A percentile compares a stretch with the other conserved stretches of the same genome.
Conservation (phyloP, 768 basidiomycete genomes). For the Imleria badia region DNA sequence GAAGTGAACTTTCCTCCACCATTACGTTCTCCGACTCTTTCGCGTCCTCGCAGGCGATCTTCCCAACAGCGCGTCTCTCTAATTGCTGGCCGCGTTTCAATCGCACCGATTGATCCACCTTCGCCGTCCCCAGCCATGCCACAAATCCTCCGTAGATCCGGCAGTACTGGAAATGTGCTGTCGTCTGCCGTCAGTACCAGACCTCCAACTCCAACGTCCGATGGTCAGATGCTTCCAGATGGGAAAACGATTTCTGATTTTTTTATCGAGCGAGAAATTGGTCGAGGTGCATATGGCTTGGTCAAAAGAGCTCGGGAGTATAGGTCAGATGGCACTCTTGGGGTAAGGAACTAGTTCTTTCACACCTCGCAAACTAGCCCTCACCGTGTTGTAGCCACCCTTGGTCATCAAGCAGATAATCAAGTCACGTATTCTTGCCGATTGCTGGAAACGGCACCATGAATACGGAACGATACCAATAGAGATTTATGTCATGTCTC, state of each 20-base stretch:
- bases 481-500: conserved; percentile 94
- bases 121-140: conserved; percentile 61
- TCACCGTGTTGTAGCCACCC: conserved; percentile 55
- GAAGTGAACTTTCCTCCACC: conserved; percentile 31
- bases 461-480: conserved; percentile 95
- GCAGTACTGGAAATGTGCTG: conserved; percentile 62
- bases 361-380: not conserved
- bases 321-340: conserved; percentile 69
- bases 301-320: conserved; percentile 89
- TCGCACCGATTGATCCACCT: conserved; percentile 73
- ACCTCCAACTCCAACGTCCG: conserved; percentile 56
- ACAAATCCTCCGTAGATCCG: conserved; percentile 61
- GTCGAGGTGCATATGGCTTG: conserved; percentile 92
- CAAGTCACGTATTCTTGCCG: conserved; percentile 96
- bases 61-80: conserved; percentile 85
- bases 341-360: conserved; percentile 54
- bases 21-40: conserved; percentile 52
- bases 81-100: conserved; percentile 77
- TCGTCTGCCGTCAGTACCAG: conserved; percentile 60
- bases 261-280: conserved; percentile 83
- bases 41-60: conserved; percentile 71
- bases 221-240: conserved; percentile 38
- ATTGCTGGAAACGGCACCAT: conserved; percentile 99
- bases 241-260: conserved; percentile 82
- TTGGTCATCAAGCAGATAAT: conserved; percentile 98